Evolutionary conservation across 2,329 filamentous ascomycete genomes (phyloP), one percentile per base, ranked within the genome.

Genomic region (Sarocladiaceae sp.): DNA sequence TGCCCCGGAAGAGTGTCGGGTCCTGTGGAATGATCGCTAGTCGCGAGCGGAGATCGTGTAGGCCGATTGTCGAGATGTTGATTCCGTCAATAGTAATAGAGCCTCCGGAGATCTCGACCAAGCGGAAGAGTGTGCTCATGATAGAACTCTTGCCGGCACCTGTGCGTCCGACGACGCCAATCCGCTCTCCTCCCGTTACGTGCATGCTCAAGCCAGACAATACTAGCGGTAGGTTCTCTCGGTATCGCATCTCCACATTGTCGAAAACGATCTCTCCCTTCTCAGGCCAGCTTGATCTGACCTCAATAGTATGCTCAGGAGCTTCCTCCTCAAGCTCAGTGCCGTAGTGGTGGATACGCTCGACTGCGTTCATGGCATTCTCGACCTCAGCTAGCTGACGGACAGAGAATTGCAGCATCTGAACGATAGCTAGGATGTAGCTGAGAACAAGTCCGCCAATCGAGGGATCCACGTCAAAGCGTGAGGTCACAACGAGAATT

Each of bases 301-400:
- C 78, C 4, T 89, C 78, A 40, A 82, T 62, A 33, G 87, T 83
- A 55, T 90, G 85, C 2, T 90, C 72, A 0, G 90, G 88, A 0
- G 91, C 88, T 63, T 97, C 93, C 59, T 95, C 85, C 50, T 95
- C 89, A 4, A 98, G 76, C 53, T 87, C 66, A 1, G 80, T 88
- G 45, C 88, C 90, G 60, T 97, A 97, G 68, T 95, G 88, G 60
- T 89, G 82, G 26, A 97, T 73, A 41, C 93, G 83, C 66, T 97
- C 91, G 0, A 94, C 93, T 0, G 90, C 83, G 61, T 96, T 97
- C 91, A 97, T 97, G 58, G 90, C 88, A 65, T 96, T 97, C 64
- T 97, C 91, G 7, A 97, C 88, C 63, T 96, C 91, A 20, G 91
- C 91, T 6, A 96, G 74, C 64, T 97, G 91, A 15, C 93, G 80